Evolutionary conservation across 1,284 basidiomycete genomes (phyloP), one percentile per base, ranked within the genome.

Genomic region (Thelephora terrestris): DNA sequence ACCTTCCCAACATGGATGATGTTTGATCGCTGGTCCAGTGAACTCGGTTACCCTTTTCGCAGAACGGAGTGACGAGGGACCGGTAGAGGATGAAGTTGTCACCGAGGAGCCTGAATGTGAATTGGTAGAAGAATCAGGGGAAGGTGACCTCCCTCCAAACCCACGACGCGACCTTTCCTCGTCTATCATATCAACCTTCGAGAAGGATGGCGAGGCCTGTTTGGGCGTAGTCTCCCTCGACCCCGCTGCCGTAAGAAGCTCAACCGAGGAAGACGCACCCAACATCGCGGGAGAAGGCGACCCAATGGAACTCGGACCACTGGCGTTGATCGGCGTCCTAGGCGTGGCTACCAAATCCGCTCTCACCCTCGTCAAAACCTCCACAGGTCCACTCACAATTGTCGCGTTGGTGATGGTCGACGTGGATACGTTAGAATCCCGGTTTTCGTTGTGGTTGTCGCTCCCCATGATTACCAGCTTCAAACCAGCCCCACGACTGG

Each of bases 351-450:
- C 50, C 38, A 62, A 52, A 42, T 63, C 62, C 34, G 59, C 61
- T 32, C 60, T 55, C 14, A 57, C 61, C 18, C 58, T 56, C 46
- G 56, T 61, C 23, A 53, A 61, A 29, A 64, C 54, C 3, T 61
- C 55, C 16, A 58, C 59, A 12, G 56, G 55, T 9, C 54, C 46
- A 23, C 39, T 21, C 23, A 61, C 57, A 39, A 64, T 64, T 25
- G 61, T 64, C 12, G 63, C 63, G 14, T 61, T 61, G 39, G 59
- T 61, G n/a, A 64, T 59, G 3, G 63, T 64, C 53, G 61, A 58
- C 4, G 61, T 64, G n/a, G 61, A 63, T 46, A 62, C 48, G 25
- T 56, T 60, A 3, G 63, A 63, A 40, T 64, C 63, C 18, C 63
- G 55, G 52, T 64, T 64, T 46, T 64, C 62, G 52, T 61, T 62